phyloP scores from a whole-genome alignment of 2,329 filamentous ascomycete genomes.

The Coniochaeta hoffmannii region DNA sequence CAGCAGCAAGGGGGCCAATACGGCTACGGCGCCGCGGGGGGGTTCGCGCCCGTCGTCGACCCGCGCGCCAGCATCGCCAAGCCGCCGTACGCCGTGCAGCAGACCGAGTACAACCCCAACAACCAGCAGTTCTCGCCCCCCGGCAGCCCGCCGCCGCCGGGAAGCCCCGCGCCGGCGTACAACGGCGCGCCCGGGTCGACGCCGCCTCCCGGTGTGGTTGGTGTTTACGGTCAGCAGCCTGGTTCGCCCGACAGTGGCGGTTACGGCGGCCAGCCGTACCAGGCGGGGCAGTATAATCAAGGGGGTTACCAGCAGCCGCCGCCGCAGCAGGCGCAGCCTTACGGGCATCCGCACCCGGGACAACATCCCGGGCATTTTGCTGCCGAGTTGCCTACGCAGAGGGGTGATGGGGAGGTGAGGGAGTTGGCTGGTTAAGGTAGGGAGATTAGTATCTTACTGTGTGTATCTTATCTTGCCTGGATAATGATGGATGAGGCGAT shows the following conservation, averaged over 20 bases:
- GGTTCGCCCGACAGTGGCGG: background rate
- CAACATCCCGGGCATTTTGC: slow-evolving; percentile 6
- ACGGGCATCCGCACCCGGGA: slow-evolving; percentile 3
- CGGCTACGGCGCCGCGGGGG: slow-evolving; percentile 6
- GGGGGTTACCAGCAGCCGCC: background rate
- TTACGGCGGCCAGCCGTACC: slow-evolving; percentile 2
- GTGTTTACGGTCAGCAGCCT: background rate
- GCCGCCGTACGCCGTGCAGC: slow-evolving; percentile 12
- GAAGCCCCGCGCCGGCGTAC: background rate
- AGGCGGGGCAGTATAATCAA: slow-evolving; percentile 5
- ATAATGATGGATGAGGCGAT: background rate
- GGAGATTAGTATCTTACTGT: background rate
- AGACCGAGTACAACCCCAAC: background rate
- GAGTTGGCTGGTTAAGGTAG: slow-evolving; percentile 16
- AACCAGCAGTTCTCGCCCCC: background rate
- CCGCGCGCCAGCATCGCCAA: slow-evolving; percentile 15
- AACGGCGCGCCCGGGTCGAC: slow-evolving; percentile 4
- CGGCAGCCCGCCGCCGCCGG: background rate
- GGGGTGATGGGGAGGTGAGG: slow-evolving; percentile 21
- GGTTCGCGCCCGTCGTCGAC: slow-evolving; percentile 9
- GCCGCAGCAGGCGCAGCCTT: slow-evolving; percentile 6
- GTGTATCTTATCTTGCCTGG: background rate
- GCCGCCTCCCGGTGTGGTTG: slow-evolving; percentile 5
- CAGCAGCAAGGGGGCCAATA: slow-evolving; percentile 13
- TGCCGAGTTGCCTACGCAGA: slow-evolving; percentile 22